These are phyloP conservation scores for Asterophora parasitica DNA, from an alignment of 768 basidiomycete genomes.

Conservation along the genomic window DNA sequence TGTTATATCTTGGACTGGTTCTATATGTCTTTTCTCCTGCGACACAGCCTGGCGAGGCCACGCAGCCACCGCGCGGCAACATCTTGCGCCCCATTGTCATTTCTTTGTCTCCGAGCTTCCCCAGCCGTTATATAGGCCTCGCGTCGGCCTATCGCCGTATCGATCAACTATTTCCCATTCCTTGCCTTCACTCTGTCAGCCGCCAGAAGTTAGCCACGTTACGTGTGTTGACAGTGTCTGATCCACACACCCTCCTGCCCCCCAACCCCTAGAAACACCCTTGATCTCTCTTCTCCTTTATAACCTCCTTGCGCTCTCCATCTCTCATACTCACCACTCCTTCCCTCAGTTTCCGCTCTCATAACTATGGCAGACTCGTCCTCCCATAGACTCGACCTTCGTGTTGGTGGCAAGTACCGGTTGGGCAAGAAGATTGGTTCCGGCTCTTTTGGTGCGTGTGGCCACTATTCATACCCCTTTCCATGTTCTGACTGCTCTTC, in stretches of 20 bases:
- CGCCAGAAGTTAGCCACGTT: conserved; percentile 32
- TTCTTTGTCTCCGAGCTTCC: conserved; percentile 1
- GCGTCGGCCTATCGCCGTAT: conserved; percentile 3
- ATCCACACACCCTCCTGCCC: conserved; percentile 40
- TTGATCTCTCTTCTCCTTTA: conserved; percentile 21
- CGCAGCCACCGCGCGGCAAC: conserved; percentile 13
- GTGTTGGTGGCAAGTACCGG: conserved; percentile 93
- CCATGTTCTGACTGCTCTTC: conserved; percentile 6
- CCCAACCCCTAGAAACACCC: conserved; percentile 28
- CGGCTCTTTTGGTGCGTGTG: conserved; percentile 85
- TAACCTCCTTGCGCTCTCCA: conserved; percentile 13
- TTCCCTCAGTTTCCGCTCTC: conserved; percentile 16
- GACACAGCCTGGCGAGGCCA: conserved; percentile 9
- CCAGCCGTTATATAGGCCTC: background rate
- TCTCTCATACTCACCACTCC: conserved; percentile 18
- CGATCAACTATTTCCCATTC: background rate
- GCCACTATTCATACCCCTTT: background rate
- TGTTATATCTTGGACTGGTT: conserved; percentile 13
- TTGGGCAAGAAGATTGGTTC: conserved; percentile 99
- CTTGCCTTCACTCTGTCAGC: conserved; percentile 19
- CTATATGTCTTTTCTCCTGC: conserved; percentile 7
- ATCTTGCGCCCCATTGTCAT: conserved; percentile 14
- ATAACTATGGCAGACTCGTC: conserved; percentile 67
- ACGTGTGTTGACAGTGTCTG: conserved; percentile 33
- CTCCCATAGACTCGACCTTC: conserved; percentile 74